phyloP scores from a whole-genome alignment of 75 land plant genomes.

The Pinus albicaulis region DNA sequence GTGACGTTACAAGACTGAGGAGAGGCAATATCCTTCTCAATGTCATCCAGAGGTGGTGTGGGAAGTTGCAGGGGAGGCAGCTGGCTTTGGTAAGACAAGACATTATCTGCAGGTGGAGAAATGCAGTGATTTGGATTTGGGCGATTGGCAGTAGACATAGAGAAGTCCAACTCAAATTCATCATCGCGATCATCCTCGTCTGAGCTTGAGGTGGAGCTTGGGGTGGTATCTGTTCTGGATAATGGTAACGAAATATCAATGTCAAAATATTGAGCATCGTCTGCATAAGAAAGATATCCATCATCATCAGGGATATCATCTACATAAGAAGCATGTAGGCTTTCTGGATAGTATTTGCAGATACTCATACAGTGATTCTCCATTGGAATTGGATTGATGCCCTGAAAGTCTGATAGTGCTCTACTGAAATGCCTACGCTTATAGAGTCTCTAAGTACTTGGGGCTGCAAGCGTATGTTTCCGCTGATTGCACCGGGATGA shows the following conservation, averaged over 20 bases:
- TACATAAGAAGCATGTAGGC: no score
- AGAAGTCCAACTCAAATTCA: slow-evolving; percentile 21
- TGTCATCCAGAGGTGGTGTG: slow-evolving; percentile 2
- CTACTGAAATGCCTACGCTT: background rate
- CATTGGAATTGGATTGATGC: no score
- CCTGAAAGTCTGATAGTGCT: background rate
- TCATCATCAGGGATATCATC: no score
- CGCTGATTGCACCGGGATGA: no score
- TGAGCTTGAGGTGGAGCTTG: background rate
- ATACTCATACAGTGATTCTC: no score
- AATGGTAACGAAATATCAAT: no score
- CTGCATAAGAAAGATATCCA: no score
- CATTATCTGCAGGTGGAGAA: slow-evolving; percentile 26
- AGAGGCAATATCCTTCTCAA: slow-evolving; percentile 6
- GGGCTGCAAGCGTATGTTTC: no score
- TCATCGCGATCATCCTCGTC: slow-evolving; percentile 2
- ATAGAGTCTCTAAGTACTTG: no score
- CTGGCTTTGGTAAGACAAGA: slow-evolving; percentile 35
- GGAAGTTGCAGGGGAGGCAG: slow-evolving; percentile 25
- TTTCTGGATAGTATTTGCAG: no score
- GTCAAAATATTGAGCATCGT: no score
- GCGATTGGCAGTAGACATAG: slow-evolving; percentile 10
- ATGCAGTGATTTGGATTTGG: slow-evolving; percentile 13
- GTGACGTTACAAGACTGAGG: background rate
- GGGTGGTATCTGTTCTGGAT: no score